Evolutionary conservation across 176 grass and related monocot genomes (phyloP).

Genomic region (Rhynchospora pubera): DNA sequence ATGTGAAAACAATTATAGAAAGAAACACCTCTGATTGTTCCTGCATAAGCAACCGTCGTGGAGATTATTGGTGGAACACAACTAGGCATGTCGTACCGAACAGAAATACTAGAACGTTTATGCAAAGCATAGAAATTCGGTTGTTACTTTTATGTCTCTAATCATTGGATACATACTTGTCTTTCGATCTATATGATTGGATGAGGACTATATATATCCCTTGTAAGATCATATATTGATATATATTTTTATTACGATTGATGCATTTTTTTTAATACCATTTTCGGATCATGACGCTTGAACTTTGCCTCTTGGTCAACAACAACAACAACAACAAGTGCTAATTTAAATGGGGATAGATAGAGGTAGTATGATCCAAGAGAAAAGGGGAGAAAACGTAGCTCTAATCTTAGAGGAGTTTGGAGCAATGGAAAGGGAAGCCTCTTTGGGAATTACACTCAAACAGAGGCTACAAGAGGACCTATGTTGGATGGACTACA

Average conservation of each 20-base stretch:
- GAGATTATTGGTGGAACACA: background rate
- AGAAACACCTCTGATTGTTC: too few species aligned
- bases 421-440: background rate
- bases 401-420: background rate
- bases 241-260: background rate
- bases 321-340: background rate
- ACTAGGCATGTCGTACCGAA: conserved; percentile 3
- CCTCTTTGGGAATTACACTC: background rate
- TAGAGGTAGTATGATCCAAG: background rate
- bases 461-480: conserved; percentile 6
- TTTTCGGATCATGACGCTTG: background rate
- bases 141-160: background rate
- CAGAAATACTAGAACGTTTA: background rate
- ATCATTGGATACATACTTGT: background rate
- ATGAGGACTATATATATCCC: background rate
- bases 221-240: background rate
- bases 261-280: background rate
- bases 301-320: background rate
- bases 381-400: background rate
- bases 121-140: background rate
- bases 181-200: background rate
- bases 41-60: background rate
- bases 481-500: conserved; percentile 8
- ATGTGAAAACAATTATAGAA: too few species aligned
- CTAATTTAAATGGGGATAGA: background rate